Evolutionary conservation across 305 asterid genomes (phyloP).

Genomic region (Fraxinus sp.): DNA sequence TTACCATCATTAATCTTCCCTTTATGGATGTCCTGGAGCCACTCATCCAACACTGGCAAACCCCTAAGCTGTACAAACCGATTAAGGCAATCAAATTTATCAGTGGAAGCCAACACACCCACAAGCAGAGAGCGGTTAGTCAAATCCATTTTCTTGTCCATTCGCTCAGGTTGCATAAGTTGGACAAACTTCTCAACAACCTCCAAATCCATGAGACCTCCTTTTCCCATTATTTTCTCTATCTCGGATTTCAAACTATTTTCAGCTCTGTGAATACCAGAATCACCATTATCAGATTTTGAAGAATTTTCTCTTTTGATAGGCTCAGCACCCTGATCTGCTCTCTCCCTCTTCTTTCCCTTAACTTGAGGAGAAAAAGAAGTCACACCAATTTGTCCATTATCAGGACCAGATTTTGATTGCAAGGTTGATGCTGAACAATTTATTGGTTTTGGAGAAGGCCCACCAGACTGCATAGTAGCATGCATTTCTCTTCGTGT

Average conservation of each 20-base stretch:
- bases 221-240: constrained; percentile 47
- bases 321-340: constrained; percentile 43
- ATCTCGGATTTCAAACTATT: constrained; percentile 44
- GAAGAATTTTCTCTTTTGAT: constrained; percentile 44
- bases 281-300: constrained; percentile 43
- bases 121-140: constrained; percentile 53
- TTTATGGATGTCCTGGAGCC: constrained; percentile 64
- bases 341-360: constrained; percentile 64
- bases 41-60: constrained; percentile 51
- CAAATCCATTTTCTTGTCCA: constrained; percentile 53
- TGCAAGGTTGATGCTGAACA: constrained; percentile 49
- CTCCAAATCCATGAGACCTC: constrained; percentile 44
- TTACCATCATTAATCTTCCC: constrained; percentile 39
- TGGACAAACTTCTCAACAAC: constrained; percentile 55
- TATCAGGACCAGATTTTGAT: constrained; percentile 52
- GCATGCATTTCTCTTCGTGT: constrained; percentile 61
- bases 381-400: constrained; percentile 42
- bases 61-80: constrained; percentile 59
- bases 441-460: constrained; percentile 62
- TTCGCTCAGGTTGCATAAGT: constrained; percentile 49
- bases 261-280: constrained; percentile 29
- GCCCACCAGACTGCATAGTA: constrained; percentile 52
- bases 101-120: constrained; percentile 56
- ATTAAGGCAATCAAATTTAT: constrained; percentile 53
- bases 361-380: constrained; percentile 48